Conservation (phyloP, 2,329 filamentous ascomycete genomes). For the Cordyceps cicadae region DNA sequence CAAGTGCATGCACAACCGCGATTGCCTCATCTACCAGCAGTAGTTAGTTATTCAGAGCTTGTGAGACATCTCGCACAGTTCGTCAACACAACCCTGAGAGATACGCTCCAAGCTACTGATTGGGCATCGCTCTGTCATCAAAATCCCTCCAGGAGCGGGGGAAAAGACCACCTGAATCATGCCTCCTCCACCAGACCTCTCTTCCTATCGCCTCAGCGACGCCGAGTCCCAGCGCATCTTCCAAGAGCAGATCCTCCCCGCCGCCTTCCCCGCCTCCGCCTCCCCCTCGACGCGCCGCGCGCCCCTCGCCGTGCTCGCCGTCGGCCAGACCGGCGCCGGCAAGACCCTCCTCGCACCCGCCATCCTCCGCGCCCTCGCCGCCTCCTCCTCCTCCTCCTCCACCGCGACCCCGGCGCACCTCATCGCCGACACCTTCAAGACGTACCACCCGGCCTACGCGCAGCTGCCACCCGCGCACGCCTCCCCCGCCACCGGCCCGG, state of each 20-base stretch:
- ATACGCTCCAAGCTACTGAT: no score
- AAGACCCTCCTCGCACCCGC: constrained; percentile 36
- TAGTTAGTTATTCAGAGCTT: no score
- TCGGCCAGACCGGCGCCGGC: constrained; percentile 42
- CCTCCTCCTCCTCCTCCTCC: neutral
- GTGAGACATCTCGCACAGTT: no score
- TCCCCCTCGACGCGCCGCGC: constrained; percentile 2
- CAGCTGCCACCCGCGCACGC: constrained; percentile 29
- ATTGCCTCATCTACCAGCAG: no score
- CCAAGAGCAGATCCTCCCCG: constrained; percentile 23
- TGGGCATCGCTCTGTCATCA: no score
- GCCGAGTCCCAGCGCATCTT: constrained; percentile 25
- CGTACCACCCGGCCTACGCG: constrained; percentile 35
- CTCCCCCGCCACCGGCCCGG: constrained; percentile 29
- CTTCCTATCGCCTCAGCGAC: constrained; percentile 24
- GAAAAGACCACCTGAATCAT: neutral
- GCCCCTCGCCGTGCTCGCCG: constrained; percentile 34
- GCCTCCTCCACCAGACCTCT: constrained; percentile 21
- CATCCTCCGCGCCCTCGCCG: constrained; percentile 25
- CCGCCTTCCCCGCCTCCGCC: constrained; percentile 22
- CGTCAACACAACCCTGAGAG: no score
- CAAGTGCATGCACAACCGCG: no score
- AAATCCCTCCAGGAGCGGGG: neutral
- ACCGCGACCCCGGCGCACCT: constrained; percentile 27
- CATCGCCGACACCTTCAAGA: constrained; percentile 42